These are phyloP conservation scores for Rhizophagus sp. DNA, from an alignment of 192 early-diverging fungal species.

Conservation along the genomic window DNA sequence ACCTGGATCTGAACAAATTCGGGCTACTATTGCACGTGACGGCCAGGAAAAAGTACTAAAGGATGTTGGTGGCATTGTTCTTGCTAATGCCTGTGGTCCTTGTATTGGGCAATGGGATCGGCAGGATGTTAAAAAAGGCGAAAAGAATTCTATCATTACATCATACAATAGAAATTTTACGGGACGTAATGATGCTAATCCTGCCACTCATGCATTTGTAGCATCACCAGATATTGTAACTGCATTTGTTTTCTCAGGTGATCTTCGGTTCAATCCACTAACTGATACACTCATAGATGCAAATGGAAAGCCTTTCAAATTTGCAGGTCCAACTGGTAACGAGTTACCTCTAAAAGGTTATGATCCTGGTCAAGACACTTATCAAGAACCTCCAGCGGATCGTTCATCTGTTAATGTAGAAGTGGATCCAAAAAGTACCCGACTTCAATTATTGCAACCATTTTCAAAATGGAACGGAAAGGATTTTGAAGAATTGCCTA, in stretches of 20 bases:
- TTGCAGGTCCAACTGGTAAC: conserved; percentile 76
- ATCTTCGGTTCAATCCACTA: conserved; percentile 92
- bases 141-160: conserved; percentile 97
- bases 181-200: conserved; percentile 98
- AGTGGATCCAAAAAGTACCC: conserved; percentile 83
- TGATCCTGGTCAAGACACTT: conserved; percentile 92
- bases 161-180: conserved; percentile 99
- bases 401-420: conserved; percentile 70
- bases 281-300: conserved; percentile 85
- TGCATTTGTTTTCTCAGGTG: conserved; percentile 93
- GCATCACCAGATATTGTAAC: conserved; percentile 94
- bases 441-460: conserved; percentile 80
- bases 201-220: conserved; percentile 94
- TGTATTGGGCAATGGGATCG: conserved; percentile 99
- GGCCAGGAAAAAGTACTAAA: conserved; percentile 79
- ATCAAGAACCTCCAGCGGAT: conserved; percentile 91
- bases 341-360: conserved; percentile 93
- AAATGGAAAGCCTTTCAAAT: conserved; percentile 95
- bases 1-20: conserved; percentile 97
- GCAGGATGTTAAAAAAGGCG: conserved; percentile 93
- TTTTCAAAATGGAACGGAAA: conserved; percentile 90
- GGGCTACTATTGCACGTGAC: conserved; percentile 93
- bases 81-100: conserved; percentile 98
- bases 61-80: conserved; percentile 80
- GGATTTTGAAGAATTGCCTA: conserved; percentile 76